Base-by-base conservation (phyloP, 371 early-diverging fungal species). In the Coemansia sp. region DNA sequence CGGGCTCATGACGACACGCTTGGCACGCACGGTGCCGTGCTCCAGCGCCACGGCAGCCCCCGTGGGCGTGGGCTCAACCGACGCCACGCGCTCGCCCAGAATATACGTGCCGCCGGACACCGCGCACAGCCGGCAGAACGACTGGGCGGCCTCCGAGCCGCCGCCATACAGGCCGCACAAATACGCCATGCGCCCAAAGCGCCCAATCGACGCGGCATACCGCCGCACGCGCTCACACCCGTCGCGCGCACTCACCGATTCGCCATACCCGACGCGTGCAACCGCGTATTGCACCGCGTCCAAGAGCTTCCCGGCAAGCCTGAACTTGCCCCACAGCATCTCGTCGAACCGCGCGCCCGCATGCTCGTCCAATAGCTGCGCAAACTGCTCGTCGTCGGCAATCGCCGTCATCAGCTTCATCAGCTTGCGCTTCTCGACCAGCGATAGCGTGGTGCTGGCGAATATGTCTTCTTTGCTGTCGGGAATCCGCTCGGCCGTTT, bases 381-480 rank as follows among this genome's bases (percentile, higher is more conserved):
- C 49, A 32, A n/a, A 50, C 40, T 56, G 45, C 6, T 13, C 52
- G 8, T 9, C 10, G 30, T 51, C 45, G 13, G 38, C 57, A 66
- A 89, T 86, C 68, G 82, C 83, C 0, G 87, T 88, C 55, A 97
- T 75, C 61, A 95, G 90, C 65, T 88, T 87, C 95, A 95, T 95
- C 75, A 97, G 63, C 58, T 86, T 84, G 59, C 96, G 82, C 77
- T 96, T 96, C 52, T 94, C 95, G 45, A 91, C 77, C 43, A 95
- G 79, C 3, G 78, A 79, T 5, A 95, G 82, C 8, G 85, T 71
- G 40, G 88, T 84, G 70, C 87, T 87, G 11, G 85, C 83, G 80
- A 97, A 97, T 10, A 97, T 86, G 69, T 94, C 96, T 73, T 94
- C 94, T 70, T 94, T 96, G 50, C 92, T 89, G n/a, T 89, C 85